Conservation (phyloP, 306 rosid species). For the Phaseolus lunatus region DNA sequence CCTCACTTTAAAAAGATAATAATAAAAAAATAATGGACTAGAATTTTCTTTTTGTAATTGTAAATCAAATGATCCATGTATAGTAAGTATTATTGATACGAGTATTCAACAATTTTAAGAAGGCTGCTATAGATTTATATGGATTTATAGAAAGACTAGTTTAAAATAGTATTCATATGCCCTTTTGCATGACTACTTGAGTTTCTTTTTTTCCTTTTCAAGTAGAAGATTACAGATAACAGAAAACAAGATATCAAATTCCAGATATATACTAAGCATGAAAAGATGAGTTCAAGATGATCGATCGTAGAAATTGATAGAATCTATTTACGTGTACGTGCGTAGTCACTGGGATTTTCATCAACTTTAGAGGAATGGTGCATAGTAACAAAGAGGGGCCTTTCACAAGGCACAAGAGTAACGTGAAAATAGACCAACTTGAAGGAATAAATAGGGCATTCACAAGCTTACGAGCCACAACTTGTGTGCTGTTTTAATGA, state of each 20-base stretch:
- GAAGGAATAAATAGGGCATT: conserved; percentile 28
- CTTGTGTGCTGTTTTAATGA: conserved; percentile 28
- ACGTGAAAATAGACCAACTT: conserved; percentile 44
- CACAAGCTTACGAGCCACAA: conserved; percentile 42
- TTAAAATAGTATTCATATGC: neutral
- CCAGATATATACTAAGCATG: too few relatives aligned
- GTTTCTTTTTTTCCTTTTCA: neutral
- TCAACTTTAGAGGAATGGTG: conserved; percentile 19
- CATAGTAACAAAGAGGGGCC: conserved; percentile 16
- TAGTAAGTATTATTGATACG: too few relatives aligned
- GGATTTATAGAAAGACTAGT: too few relatives aligned
- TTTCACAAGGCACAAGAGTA: conserved; percentile 39
- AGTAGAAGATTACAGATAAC: neutral
- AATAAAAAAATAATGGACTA: too few relatives aligned
- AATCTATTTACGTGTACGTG: too few relatives aligned
- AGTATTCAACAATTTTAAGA: too few relatives aligned
- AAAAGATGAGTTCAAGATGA: too few relatives aligned
- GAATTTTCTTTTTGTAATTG: too few relatives aligned
- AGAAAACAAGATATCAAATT: neutral
- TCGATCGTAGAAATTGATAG: neutral
- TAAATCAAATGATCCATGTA: too few relatives aligned
- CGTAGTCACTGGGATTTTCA: neutral
- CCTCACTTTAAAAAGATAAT: too few relatives aligned
- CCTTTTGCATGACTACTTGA: neutral
- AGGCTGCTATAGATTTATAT: too few relatives aligned